These are phyloP conservation scores for Chrysochromulina parva DNA, from an alignment of 78 protist genomes.

Conservation along the genomic window DNA sequence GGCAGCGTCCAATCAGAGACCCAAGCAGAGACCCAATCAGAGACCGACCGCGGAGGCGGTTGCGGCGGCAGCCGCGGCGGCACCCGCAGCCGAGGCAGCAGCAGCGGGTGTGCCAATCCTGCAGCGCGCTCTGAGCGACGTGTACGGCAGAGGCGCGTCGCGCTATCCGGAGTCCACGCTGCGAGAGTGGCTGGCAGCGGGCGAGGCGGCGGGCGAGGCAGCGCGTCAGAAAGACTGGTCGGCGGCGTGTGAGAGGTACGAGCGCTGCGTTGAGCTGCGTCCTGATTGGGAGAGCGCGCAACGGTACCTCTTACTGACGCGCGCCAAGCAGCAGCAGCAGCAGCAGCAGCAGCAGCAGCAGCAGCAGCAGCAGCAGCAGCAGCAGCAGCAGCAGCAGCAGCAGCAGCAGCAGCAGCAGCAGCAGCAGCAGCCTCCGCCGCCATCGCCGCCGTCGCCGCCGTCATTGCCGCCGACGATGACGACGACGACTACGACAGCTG, in stretches of 20 bases:
- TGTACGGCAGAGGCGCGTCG: not conserved
- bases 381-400: not conserved
- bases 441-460: not conserved
- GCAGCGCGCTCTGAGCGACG: not conserved
- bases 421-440: too few species aligned
- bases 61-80: too few species aligned
- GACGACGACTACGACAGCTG: not conserved
- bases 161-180: not conserved
- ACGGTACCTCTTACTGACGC: not conserved
- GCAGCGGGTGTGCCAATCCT: too few species aligned
- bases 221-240: not conserved
- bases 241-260: not conserved
- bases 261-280: not conserved
- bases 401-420: too few species aligned
- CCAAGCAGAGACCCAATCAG: too few species aligned
- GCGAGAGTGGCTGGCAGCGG: not conserved
- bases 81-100: too few species aligned
- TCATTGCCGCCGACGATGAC: not conserved
- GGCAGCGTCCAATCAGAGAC: too few species aligned
- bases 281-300: not conserved
- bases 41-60: too few species aligned
- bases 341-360: not conserved
- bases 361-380: too few species aligned
- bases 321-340: not conserved
- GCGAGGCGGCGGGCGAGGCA: not conserved